phyloP scores from a whole-genome alignment of 1,284 basidiomycete genomes.

The Cystobasidiaceae sp. region DNA sequence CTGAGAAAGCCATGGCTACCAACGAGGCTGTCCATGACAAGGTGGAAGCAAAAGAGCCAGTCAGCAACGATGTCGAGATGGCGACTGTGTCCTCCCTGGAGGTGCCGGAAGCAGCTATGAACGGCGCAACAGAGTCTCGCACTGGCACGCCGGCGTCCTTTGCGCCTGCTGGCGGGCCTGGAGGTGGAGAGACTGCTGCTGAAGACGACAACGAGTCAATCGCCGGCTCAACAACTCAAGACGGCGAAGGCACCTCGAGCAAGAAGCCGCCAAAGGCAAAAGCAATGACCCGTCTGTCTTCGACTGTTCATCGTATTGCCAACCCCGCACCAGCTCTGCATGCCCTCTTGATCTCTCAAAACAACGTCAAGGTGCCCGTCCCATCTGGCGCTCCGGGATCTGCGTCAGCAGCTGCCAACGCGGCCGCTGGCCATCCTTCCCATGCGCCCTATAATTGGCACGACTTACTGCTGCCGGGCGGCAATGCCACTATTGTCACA shows the following conservation, averaged over 20 bases:
- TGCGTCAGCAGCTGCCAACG: not conserved
- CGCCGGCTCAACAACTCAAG: not conserved
- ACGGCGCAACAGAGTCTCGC: not conserved
- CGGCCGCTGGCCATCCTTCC: not conserved
- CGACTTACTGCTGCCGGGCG: too few species aligned
- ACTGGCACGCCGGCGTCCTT: not conserved
- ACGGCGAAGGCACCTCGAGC: not conserved
- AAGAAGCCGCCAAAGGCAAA: not conserved
- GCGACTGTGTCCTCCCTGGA: not conserved
- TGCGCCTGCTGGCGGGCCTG: too few species aligned
- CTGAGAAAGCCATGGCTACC: constrained; percentile 13
- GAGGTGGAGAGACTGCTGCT: not conserved
- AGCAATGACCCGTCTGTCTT: constrained; percentile 1
- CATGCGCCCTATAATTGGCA: too few species aligned
- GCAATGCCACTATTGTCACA: too few species aligned
- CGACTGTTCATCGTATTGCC: constrained; percentile 17
- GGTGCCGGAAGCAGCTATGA: not conserved
- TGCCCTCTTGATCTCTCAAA: constrained; percentile 19
- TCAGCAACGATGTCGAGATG: not conserved
- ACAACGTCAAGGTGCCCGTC: constrained; percentile 1
- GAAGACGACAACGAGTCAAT: constrained; percentile 18
- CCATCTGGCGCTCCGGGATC: constrained; percentile 1
- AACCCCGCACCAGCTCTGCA: constrained; percentile 15
- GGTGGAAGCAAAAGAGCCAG: not conserved
- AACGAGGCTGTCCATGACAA: constrained; percentile 18